Evolutionary conservation across 805 yeast species (phyloP), one percentile per base, ranked within the genome.

Genomic region (Lachancea quebecensis): DNA sequence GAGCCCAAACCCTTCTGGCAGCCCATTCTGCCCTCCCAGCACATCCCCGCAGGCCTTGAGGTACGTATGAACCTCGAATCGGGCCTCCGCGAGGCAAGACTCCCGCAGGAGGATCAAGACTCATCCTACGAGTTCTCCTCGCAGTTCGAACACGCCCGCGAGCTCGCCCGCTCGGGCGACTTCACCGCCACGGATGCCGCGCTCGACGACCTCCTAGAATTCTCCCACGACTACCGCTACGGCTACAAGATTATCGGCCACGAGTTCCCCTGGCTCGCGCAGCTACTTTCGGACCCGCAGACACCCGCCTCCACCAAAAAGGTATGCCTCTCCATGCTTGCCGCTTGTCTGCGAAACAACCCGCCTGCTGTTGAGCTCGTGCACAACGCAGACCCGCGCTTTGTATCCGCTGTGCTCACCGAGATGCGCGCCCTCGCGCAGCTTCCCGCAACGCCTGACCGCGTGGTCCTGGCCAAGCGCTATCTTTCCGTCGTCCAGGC

Each of bases 41-140:
- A 75, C 7, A 72, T 90, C 3, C 95, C 96, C 0, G 77, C 76
- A 6, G 98, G 97, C 11, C 45, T 60, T 28, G 90, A 85, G 61
- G 78, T 89, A 10, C 71, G 86, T 51, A 55, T 90, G 53, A 82
- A 87, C 59, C 65, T 89, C 46, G 86, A 82, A n/a, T 80, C 89
- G 0, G 81, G 83, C 15, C 62, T 66, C 25, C 78, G 74, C 54
- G 85, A 82, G 61, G 96, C 95, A 1, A 84, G 79, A 52, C 32
- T 14, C 11, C n/a, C 3, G 34, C 48, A 4, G 53, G 52, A 9
- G 17, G 30, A 10, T 16, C 42, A 9, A 25, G 33, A n/a, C 52
- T 7, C 4, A 21, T 21, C 25, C 25, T 21, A 61, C 42, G 69
- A 65, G 43, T 64, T 65, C 37, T 46, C 59, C 12, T 40, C 44